Conservation (phyloP, 106 monocot species). For the Acorus gramineus region DNA sequence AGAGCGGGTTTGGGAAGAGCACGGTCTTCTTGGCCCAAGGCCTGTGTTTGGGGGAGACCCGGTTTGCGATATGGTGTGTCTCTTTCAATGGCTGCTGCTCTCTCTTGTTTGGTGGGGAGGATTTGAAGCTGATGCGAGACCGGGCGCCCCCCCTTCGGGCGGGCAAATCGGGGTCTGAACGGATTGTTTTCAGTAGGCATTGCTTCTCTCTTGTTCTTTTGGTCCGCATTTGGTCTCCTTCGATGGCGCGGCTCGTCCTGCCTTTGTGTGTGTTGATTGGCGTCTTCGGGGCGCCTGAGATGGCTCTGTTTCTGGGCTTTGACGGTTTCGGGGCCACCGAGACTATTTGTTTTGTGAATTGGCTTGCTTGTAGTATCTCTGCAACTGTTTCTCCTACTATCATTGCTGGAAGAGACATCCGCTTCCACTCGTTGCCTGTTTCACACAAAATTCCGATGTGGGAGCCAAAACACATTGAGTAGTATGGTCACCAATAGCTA, state of each 20-base stretch:
- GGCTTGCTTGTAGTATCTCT: conserved; percentile 65
- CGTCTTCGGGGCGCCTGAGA: conserved; percentile 37
- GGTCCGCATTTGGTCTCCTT: conserved; percentile 24
- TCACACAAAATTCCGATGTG: not conserved
- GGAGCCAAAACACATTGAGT: too few species aligned
- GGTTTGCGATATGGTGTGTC: conserved; percentile 7
- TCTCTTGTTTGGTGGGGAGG: conserved; percentile 22
- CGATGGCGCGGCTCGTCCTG: not conserved
- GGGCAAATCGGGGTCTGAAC: conserved; percentile 14
- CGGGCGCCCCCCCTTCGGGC: conserved; percentile 22
- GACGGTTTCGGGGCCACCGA: not conserved
- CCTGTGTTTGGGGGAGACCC: conserved; percentile 37
- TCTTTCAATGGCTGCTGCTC: not conserved
- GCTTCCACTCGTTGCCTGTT: conserved; percentile 46
- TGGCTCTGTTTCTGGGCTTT: not conserved
- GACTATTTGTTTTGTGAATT: conserved; percentile 36
- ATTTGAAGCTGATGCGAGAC: conserved; percentile 64
- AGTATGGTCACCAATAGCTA: too few species aligned
- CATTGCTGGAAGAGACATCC: conserved; percentile 75
- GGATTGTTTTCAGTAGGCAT: not conserved
- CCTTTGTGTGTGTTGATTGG: conserved; percentile 13
- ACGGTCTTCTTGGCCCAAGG: conserved; percentile 70
- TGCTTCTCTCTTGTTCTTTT: conserved; percentile 60
- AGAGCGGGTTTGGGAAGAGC: conserved; percentile 69
- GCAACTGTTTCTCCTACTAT: conserved; percentile 63